Base-by-base conservation (phyloP, 2,329 filamentous ascomycete genomes). In the Pseudocercospora crystallina region DNA sequence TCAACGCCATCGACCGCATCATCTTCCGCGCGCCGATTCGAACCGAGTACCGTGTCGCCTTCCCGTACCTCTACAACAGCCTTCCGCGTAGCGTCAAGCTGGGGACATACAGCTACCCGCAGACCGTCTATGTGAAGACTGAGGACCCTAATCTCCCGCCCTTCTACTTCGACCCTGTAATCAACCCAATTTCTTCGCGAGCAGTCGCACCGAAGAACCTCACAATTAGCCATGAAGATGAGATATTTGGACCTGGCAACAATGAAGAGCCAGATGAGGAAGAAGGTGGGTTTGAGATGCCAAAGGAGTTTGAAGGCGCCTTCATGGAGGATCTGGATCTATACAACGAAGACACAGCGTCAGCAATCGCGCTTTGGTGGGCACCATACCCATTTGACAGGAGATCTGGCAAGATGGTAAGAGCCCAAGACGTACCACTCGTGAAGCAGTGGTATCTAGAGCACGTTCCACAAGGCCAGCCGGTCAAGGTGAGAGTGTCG, bases 391-490 rank as follows among this genome's bases (percentile, higher is more conserved):
- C 95, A 0, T 99, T 99, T 69, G 86, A 99, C 71, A 85, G 90
- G 64, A 83, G 94, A 50, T 97, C 94, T 34, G 94, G 94, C 32
- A 87, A 85, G 60, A 99, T 96, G 91, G 91, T 97, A 53, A 84
- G 95, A 47, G 94, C 94, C 10, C 91, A 99, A 71, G 95, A 99
- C 70, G 94, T 99, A 14, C 90, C 95, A 3, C 76, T 99, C 8
- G 88, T 99, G 45, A 99, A 99, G 73, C 94, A 97, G 70, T 97
- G 90, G 89, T 99, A 99, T 66, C 80, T 99, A 5, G 92, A 99
- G 72, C 95, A 99, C 68, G 91, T 90, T 59, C 91, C 94, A 9
- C 83, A 86, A 49, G 87, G 87, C 33, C 90, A 96, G 64, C 92
- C 94, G 0, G 91, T 97, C 59, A 99, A 99, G 75, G 91, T 99